Base-by-base conservation (phyloP, 164 flowering plant species). In the Annona cherimola region DNA sequence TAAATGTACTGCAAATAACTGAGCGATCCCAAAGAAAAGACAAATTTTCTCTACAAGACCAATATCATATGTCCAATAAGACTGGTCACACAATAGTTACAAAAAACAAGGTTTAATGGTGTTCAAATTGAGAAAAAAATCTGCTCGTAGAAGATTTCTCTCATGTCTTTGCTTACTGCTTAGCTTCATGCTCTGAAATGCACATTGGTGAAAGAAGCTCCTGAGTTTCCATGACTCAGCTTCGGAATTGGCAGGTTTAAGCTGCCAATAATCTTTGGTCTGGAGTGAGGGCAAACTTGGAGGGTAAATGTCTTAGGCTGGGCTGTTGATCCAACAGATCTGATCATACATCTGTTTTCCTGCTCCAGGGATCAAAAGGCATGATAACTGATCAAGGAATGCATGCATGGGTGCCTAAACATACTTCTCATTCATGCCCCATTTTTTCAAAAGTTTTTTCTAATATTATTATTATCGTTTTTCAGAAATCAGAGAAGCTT, bases 271-370 rank as follows among this genome's bases (percentile, higher is more conserved):
- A 69, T 59, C 55, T 62, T 74, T 66, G 81, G 74, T 66, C 68
- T 63, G 70, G 77, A 73, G 44, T 42, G 73, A 44, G 63, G 18
- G 80, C 63, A 79, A 72, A 71, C 81, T 78, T 82, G 87, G 20
- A 79, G 57, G 70, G 83, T 78, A 70, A 77, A 77, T 73, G 77
- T 71, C 75, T 70, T 86, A 79, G 76, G 69, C 78, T 83, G 79
- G 78, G 70, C 59, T 73, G 79, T 71, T 68, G 79, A 77, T 73
- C 81, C 81, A 65, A 80, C 81, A 69, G 79, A 77, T 78, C 80
- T 84, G 78, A 89, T 83, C 63, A 81, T 66, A 81, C 90, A 89
- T 84, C 83, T 87, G 72, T 73, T 80, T 76, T 68, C 96, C 96
- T 90, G 91, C 77, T 71, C 74, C 76, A 83, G 69, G n/a, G 44